Base-by-base conservation (phyloP, 2,329 filamentous ascomycete species). In the Xylaria sp. region DNA sequence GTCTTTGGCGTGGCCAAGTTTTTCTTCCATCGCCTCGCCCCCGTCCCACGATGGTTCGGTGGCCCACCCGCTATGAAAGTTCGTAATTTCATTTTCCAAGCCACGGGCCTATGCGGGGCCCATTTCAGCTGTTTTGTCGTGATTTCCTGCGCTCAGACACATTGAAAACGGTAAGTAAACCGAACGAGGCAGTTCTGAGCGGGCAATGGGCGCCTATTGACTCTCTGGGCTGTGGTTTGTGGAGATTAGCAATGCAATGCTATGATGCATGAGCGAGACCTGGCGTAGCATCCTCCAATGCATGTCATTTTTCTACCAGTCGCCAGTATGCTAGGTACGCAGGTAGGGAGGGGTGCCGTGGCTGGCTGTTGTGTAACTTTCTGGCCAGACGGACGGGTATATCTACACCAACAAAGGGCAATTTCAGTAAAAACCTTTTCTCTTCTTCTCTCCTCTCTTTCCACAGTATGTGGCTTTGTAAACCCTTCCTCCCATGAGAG, bases 21-120 rank as follows among this genome's bases (percentile, higher is more conserved):
- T n/a, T n/a, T n/a, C n/a, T n/a, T n/a, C n/a, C n/a, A n/a, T n/a
- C n/a, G n/a, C n/a, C n/a, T n/a, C n/a, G n/a, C 23, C 23, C 23
- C 12, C 41, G 18, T 44, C 41, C 15, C 41, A 44, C 28, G 28
- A 28, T 44, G 41, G 15, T 18, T 37, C 48, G 9, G 23, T 28
- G 20, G 20, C 23, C 23, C 12, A 23, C 50, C 50, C 62, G 41
- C 31, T 55, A 51, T 65, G 13, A 65, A n/a, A 63, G 52, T 50
- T 69, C 59, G 67, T 69, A 67, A 69, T 69, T 69, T 69, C 41
- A 67, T 56, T 62, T 50, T 56, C 39, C 39, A 69, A 69, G 67
- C 63, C 67, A 67, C 52, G n/a, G 46, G 28, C 34, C 52, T 55
- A 63, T 66, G 63, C 67, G 48, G 34, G 58, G 23, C 51, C 59